Base-by-base conservation (phyloP, 1,284 basidiomycete species). In the Peniophora sp. region DNA sequence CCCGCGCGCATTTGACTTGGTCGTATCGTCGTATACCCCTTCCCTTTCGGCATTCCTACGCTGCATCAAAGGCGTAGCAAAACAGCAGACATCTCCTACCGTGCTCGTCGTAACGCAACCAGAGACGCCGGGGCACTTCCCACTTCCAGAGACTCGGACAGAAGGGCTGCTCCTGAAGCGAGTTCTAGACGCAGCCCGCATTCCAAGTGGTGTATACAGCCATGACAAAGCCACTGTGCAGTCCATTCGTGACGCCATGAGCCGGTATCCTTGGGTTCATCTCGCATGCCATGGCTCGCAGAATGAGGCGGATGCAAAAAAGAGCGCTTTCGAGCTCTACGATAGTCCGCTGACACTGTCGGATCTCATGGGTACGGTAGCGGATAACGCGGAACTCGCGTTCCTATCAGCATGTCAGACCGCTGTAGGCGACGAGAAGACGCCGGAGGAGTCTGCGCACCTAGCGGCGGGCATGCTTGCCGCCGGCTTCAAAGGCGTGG, bases 351-450 rank as follows among this genome's bases (percentile, higher is more conserved):
- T 47, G 12, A 36, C 45, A 20, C 20, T 47, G 6, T n/a, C 45
- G 9, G 34, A 17, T 2, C 17, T 51, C 34, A 46, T 51, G 19
- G 38, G n/a, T 6, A 41, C 24, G 16, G 27, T 48, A 43, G 20
- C 14, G 12, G 17, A 44, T 3, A 16, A 27, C 1, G 45, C 50
- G 2, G 43, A 24, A 14, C 59, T 27, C 34, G 60, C 58, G 17
- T 60, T 61, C 47, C 57, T 63, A 24, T 59, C 57, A 16, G 60
- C 62, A 14, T 64, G 60, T 46, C 55, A 63, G 47, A 61, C 61
- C 19, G 58, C 59, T n/a, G 53, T 54, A 14, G 58, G 56, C 12
- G 56, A 60, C 25, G 50, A 52, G 22, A 47, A 49, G 8, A 52
- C 56, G 2, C 50, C 58, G 5, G 61, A 59, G 11, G 57, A 62